Conservation (phyloP, 2,329 filamentous ascomycete species). For the Fusarium lateritium region DNA sequence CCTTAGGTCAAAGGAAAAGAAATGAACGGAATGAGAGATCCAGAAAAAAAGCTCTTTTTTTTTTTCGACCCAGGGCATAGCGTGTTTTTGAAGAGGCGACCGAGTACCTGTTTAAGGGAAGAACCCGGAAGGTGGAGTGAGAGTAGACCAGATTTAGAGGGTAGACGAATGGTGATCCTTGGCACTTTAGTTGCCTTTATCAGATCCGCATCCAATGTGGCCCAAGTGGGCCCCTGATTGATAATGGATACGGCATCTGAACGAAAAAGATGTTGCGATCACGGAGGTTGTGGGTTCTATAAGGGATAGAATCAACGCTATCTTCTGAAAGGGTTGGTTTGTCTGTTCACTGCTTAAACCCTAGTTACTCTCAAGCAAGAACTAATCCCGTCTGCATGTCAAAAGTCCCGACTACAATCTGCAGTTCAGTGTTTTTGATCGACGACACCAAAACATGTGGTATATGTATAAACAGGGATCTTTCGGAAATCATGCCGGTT, state of each 20-base stretch:
- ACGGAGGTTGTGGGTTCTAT: slow-evolving; percentile 17
- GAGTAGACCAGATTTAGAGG: slow-evolving; percentile 22
- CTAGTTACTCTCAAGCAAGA: neutral
- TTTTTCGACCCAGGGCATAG: slow-evolving; percentile 15
- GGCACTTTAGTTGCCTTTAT: slow-evolving; percentile 42
- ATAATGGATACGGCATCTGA: slow-evolving; percentile 34
- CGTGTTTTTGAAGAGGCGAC: slow-evolving; percentile 30
- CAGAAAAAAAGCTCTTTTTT: neutral
- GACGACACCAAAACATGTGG: neutral
- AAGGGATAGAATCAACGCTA: neutral
- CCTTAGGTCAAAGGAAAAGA: neutral
- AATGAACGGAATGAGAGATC: neutral
- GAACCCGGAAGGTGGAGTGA: slow-evolving; percentile 36
- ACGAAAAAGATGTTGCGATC: slow-evolving; percentile 21
- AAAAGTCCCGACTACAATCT: neutral
- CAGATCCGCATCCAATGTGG: slow-evolving; percentile 36
- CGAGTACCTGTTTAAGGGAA: slow-evolving; percentile 22
- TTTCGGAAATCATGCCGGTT: slow-evolving; percentile 22
- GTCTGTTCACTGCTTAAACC: neutral
- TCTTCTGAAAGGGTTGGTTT: neutral
- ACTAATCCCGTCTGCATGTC: neutral
- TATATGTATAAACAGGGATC: slow-evolving; percentile 18
- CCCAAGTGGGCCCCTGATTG: slow-evolving; percentile 35
- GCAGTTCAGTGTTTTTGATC: neutral
- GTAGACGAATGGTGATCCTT: slow-evolving; percentile 37